Base-by-base conservation (phyloP, 2,329 filamentous ascomycete species). In the Colletotrichum lupini region DNA sequence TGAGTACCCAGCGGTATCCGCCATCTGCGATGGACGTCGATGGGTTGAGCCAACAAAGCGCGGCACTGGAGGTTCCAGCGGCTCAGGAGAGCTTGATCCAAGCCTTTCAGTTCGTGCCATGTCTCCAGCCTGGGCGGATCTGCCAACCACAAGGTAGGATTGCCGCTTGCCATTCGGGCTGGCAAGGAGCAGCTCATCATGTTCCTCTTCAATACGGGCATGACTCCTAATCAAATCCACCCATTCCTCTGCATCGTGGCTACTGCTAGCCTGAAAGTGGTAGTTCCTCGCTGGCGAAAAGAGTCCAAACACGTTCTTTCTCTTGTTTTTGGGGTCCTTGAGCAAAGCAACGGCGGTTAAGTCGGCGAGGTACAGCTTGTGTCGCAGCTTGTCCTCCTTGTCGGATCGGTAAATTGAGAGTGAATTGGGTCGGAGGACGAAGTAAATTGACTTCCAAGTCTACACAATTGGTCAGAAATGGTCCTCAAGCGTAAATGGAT, bases 331-430 rank as follows among this genome's bases (percentile, higher is more conserved):
- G 9, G 94, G 93, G 78, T 97, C 95, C 79, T 94, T 95, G 75
- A 98, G 92, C 72, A 94, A 91, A 1, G 95, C 94, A 57, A 98
- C 94, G 8, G 97, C 95, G 3, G 95, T 98, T 72, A 98, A 90
- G 74, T 99, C 97, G 56, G 94, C 93, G 52, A 98, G 89, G 79
- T 92, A 92, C 79, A 99, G 91, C 80, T 97, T 95, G 79, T 97
- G 93, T 65, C 94, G 93, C 56, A 99, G 89, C 81, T 95, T 95
- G 78, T 93, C 94, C 84, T 98, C 95, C 78, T 95, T 94, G 78
- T 94, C 91, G 80, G 96, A 93, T 83, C 96, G 97, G 88, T 99
- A 99, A 74, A 98, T 92, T 64, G 94, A 98, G 42, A 99, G 89
- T 24, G 94, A 90, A 78, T 97, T 97, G 0, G 96, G 95, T 75